phyloP scores from a whole-genome alignment of 352 stramenopile genomes.

The Globisporangium mamillatum region DNA sequence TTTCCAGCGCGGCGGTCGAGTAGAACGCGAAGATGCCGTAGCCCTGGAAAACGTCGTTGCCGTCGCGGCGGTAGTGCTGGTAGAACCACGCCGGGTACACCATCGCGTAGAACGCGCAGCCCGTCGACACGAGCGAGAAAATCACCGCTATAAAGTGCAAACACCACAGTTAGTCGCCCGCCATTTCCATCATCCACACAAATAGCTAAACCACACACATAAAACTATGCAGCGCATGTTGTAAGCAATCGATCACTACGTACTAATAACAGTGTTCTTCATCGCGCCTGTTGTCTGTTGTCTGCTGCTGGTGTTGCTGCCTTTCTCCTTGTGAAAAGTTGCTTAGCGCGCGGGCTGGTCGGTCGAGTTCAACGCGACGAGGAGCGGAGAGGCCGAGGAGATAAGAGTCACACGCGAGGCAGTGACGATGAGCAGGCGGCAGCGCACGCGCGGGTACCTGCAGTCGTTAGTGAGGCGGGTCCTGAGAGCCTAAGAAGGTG shows the following conservation, averaged over 20 bases:
- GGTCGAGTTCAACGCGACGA: neutral
- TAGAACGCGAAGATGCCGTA: conserved; percentile 84
- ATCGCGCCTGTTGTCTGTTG: conserved; percentile 16
- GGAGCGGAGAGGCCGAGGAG: neutral
- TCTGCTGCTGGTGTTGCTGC: neutral
- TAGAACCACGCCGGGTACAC: conserved; percentile 85
- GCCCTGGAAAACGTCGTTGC: conserved; percentile 71
- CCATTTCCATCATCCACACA: neutral
- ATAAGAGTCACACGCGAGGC: neutral
- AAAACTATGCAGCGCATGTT: neutral
- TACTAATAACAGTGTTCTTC: conserved; percentile 80
- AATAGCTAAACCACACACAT: neutral
- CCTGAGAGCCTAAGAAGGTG: neutral
- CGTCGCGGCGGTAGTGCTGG: conserved; percentile 76
- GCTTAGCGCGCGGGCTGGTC: neutral
- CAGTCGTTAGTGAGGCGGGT: neutral
- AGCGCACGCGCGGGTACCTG: neutral
- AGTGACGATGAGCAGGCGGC: neutral
- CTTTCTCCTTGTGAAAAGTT: neutral
- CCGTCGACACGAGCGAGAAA: conserved; percentile 70
- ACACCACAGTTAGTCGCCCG: conserved; percentile 6
- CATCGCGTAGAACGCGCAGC: conserved; percentile 76
- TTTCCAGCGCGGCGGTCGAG: conserved; percentile 66
- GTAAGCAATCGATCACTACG: conserved; percentile 13
- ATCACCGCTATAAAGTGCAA: conserved; percentile 52